A percentile compares a stretch with the other conserved stretches of the same genome.
Conservation (phyloP, 1,284 basidiomycete genomes). For the Paramarasmius palmivorus region DNA sequence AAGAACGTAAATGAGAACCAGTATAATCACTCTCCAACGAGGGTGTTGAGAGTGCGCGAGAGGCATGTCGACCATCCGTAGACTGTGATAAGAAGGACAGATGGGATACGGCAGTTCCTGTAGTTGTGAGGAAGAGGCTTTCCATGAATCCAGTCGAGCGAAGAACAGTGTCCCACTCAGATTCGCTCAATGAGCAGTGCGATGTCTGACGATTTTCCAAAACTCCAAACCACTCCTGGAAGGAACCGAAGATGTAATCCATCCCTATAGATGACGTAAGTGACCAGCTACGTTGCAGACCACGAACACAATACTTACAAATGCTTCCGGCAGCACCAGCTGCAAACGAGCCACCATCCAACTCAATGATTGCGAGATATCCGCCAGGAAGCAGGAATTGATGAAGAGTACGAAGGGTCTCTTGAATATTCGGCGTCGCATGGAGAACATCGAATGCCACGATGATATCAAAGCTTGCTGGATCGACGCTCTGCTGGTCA, state of each 20-base stretch:
- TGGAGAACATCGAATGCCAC: conserved; percentile 24
- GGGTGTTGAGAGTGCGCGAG: background rate
- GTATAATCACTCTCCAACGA: background rate
- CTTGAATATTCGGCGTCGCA: conserved; percentile 13
- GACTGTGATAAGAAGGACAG: background rate
- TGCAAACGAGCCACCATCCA: conserved; percentile 1
- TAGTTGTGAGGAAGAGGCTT: background rate
- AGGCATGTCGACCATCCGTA: background rate
- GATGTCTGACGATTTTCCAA: background rate
- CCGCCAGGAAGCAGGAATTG: conserved; percentile 22
- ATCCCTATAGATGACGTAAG: background rate
- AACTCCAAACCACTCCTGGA: conserved; percentile 2
- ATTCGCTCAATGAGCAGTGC: conserved; percentile 2
- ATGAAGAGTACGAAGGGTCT: conserved; percentile 13
- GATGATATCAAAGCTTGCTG: conserved; percentile 23
- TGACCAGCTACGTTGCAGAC: too few species aligned
- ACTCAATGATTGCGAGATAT: conserved; percentile 10
- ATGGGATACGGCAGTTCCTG: background rate
- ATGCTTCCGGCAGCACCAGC: background rate
- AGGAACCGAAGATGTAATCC: conserved; percentile 3
- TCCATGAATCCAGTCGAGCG: background rate
- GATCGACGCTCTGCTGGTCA: conserved; percentile 19
- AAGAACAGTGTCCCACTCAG: background rate
- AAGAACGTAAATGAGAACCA: background rate
- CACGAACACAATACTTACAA: background rate